These are phyloP conservation scores for Begonia fuchsioides DNA, from an alignment of 306 rosid genomes.

Conservation along the genomic window DNA sequence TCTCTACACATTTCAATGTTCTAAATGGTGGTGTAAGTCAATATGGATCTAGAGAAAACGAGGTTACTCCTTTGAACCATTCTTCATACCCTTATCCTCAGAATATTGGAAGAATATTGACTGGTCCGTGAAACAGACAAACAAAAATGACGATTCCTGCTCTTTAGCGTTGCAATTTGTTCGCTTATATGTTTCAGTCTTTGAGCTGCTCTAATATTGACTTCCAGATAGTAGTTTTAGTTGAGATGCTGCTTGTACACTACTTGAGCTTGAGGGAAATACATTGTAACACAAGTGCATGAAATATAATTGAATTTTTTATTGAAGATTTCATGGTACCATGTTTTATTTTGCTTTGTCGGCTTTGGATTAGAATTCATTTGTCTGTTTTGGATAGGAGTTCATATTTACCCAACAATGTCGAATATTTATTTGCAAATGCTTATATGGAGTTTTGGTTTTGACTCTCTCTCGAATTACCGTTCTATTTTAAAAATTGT, in stretches of 20 bases:
- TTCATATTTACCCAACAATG: too few species aligned
- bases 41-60: conserved; percentile 61
- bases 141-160: conserved; percentile 12
- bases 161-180: conserved; percentile 2
- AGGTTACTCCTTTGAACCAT: conserved; percentile 31
- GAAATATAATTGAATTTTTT: conserved; percentile 4
- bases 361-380: too few species aligned
- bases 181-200: conserved; percentile 7
- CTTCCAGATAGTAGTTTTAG: conserved; percentile 22
- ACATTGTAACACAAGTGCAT: conserved; percentile 30
- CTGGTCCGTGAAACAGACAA: conserved; percentile 42
- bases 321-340: not conserved
- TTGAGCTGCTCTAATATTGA: conserved; percentile 29
- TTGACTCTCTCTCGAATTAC: too few species aligned
- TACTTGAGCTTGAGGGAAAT: conserved; percentile 24
- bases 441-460: too few species aligned
- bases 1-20: conserved; percentile 45
- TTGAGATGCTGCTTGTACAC: conserved; percentile 38
- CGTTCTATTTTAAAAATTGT: too few species aligned
- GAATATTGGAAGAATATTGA: conserved; percentile 68
- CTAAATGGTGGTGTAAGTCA: conserved; percentile 34
- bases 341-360: not conserved
- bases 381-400: too few species aligned
- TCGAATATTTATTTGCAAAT: too few species aligned
- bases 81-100: conserved; percentile 59